Evolutionary conservation across 1,284 basidiomycete species (phyloP), one percentile per base, ranked within the genome.

Genomic region (Tylopilus microsporus): DNA sequence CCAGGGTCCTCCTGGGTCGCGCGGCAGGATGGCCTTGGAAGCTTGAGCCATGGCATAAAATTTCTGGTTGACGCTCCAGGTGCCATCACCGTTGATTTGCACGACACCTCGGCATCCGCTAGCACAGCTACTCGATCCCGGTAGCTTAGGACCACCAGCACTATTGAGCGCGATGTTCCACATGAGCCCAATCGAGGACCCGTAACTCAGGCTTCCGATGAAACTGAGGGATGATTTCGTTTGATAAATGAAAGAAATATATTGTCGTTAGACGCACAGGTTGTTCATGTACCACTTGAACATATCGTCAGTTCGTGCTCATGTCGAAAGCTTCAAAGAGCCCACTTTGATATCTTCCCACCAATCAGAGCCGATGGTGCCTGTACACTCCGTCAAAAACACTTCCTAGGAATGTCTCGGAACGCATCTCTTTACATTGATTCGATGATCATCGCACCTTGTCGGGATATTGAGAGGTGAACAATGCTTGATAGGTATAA

Each of bases 31-130:
- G 1, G 86, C 88, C 66, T 87, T 87, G 21, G 85, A 86, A 0
- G 83, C 83, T 58, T 90, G 87, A 2, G 85, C 86, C 82, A 89
- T 86, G 0, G 83, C 72, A 60, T 87, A 90, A 72, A 86, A 88
- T 71, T 90, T 88, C 71, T 89, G 86, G 66, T 90, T 89, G 32
- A 84, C 73, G 43, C 73, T 79, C 68, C 82, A 89, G 53, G 74
- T 79, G 8, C 84, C 84, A 60, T 82, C 80, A 57, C 73, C 81
- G 65, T 87, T 87, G 55, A 90, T 76, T 19, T 82, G 82, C 2
- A 82, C 84, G 12, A 91, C 76, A 9, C 80, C 81, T 12, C 87
- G 79, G 68, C 87, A 91, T 6, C 84, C 83, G 4, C 79, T 79
- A 10, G 76, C 75, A 60, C 86, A 89, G 63, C 84, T 87, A 53